Base-by-base conservation (phyloP, 345 rosid genomes). In the Odontarrhena argentea region DNA sequence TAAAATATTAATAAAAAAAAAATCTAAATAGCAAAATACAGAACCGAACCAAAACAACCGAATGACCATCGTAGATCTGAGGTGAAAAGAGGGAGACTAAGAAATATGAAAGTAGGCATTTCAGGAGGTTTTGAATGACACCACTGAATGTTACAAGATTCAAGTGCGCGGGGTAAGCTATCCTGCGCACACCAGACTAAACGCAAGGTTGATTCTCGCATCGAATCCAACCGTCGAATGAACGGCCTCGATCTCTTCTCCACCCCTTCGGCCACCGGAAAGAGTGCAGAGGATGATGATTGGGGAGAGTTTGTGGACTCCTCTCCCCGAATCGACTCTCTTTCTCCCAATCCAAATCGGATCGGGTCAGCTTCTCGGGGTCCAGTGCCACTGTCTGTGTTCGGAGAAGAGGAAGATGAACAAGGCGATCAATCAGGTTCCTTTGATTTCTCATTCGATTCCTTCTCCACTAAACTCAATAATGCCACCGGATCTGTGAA, bases 371-470 rank as follows among this genome's bases (percentile, higher is more conserved):
- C 69, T 72, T 80, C 80, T 7, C 60, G 63, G 25, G 92, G 96
- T 66, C 92, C 92, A 28, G 73, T 93, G 70, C 97, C 97, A 60
- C 76, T 93, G n/a, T 89, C 97, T 40, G 75, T 89, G 6, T 93
- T 93, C 65, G 97, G 98, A 55, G 88, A 82, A 54, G 83, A 70
- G 14, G 80, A 69, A 51, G 76, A 79, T 8, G 86, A 30, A n/a
- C 22, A 18, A 18, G 22, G 22, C 22, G 77, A 49, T n/a, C 64
- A 51, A 73, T 71, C 88, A 9, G 76, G 68, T 36, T 47, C 80
- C 6, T 71, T 78, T 52, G 57, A 62, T 13, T 80, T 69, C 55
- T 69, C 65, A 6, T 56, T 64, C 15, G 71, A 53, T 28, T 55
- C 74, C 22, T 68, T 66, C 50, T 72, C 69, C 1, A 51, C 34